Evolutionary conservation across 192 early-diverging fungal genomes (phyloP).

Genomic region (Irineochytrium annulatum): DNA sequence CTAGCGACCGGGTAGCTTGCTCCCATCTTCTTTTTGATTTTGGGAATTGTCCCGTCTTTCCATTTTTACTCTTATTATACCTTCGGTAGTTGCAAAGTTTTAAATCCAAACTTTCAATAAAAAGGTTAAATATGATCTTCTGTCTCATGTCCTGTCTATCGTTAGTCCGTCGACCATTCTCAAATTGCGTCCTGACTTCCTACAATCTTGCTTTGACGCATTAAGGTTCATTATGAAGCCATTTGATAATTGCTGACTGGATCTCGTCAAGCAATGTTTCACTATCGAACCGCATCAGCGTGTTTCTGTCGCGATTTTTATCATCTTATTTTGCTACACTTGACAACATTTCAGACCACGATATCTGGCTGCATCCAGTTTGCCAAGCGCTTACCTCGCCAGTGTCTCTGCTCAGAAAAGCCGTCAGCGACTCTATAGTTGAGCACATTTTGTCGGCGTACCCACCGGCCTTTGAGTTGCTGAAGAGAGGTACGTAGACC

Average conservation of each 20-base stretch:
- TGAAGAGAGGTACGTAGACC: too few relatives aligned
- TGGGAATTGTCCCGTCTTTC: background rate
- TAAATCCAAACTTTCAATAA: too few relatives aligned
- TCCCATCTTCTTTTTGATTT: too few relatives aligned
- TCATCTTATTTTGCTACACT: conserved; percentile 7
- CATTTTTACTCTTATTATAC: background rate
- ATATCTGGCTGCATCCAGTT: conserved; percentile 57
- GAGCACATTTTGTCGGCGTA: conserved; percentile 49
- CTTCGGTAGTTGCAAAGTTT: too few relatives aligned
- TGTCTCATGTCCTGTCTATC: conserved; percentile 57
- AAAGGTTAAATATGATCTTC: conserved; percentile 67
- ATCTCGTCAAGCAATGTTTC: conserved; percentile 6
- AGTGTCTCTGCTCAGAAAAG: conserved; percentile 49
- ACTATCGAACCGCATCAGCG: conserved; percentile 7
- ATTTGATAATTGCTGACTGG: background rate
- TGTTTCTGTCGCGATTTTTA: conserved; percentile 16
- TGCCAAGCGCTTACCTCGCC: conserved; percentile 33
- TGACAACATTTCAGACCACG: conserved; percentile 35
- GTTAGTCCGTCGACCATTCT: conserved; percentile 54
- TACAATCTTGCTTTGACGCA: conserved; percentile 56
- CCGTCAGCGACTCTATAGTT: conserved; percentile 52
- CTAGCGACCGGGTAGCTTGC: too few relatives aligned
- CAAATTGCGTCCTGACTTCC: conserved; percentile 53
- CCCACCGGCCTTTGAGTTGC: conserved; percentile 15
- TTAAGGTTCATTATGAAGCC: conserved; percentile 32